Percentiles rank a stretch among this genome's conserved stretches.
Conservation (phyloP, 163 green algal genomes). For the Volvox carteri region DNA sequence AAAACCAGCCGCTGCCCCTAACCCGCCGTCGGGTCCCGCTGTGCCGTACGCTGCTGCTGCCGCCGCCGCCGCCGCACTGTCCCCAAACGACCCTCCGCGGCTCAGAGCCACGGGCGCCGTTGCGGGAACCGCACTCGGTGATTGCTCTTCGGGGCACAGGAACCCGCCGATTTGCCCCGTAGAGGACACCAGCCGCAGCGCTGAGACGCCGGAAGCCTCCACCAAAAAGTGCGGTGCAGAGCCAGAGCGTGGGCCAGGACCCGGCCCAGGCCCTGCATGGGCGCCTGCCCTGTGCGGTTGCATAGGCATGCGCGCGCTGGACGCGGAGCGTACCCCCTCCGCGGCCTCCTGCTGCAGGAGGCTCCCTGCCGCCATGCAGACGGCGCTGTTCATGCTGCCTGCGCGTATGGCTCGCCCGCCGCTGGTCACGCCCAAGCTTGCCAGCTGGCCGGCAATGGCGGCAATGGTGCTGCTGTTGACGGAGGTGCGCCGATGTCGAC, state of each 20-base stretch:
- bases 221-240: background rate
- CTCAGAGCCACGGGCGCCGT: slow-evolving; percentile 21
- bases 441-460: slow-evolving; percentile 7
- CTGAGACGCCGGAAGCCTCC: background rate
- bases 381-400: background rate
- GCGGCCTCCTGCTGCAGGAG: background rate
- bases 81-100: slow-evolving; percentile 2
- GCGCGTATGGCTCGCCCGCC: background rate
- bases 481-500: background rate
- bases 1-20: background rate
- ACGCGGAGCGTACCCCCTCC: background rate
- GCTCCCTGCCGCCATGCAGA: background rate
- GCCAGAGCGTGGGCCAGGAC: background rate
- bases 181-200: slow-evolving; percentile 17
- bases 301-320: background rate
- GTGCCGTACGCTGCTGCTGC: background rate
- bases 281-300: background rate
- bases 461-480: slow-evolving; percentile 27
- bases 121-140: background rate
- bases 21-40: background rate
- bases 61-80: background rate
- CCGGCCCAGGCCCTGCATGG: background rate
- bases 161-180: slow-evolving; percentile 6
- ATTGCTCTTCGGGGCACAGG: background rate
- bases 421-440: background rate